Percentiles rank a stretch among this genome's conserved stretches.
These are phyloP conservation scores for Petunia axillaris DNA, from an alignment of 257 asterid species.

Conservation along the genomic window DNA sequence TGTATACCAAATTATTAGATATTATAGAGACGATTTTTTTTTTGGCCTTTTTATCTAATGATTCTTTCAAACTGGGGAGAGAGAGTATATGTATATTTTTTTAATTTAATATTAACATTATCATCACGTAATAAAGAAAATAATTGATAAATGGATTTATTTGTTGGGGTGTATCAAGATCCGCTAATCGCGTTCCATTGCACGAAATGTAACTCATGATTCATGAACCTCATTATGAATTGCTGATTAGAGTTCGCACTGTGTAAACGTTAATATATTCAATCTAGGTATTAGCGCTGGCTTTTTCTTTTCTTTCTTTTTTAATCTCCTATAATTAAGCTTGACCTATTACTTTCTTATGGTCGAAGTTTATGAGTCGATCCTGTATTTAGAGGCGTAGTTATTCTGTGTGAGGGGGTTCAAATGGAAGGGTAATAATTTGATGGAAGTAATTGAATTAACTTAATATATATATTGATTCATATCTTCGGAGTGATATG, in stretches of 20 bases:
- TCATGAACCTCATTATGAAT: conserved; percentile 6
- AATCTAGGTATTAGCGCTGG: not conserved
- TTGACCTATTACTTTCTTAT: too few relatives aligned
- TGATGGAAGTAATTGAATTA: too few relatives aligned
- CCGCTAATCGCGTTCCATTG: not conserved
- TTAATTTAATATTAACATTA: not conserved
- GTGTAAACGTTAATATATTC: not conserved
- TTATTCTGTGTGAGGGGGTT: too few relatives aligned
- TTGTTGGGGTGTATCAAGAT: not conserved
- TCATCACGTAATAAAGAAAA: not conserved
- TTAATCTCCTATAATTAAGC: too few relatives aligned
- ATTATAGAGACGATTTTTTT: not conserved
- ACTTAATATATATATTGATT: too few relatives aligned
- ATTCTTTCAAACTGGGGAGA: not conserved
- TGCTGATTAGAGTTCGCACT: not conserved
- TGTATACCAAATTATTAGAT: not conserved
- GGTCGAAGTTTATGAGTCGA: too few relatives aligned
- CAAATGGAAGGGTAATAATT: too few relatives aligned
- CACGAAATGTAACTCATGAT: not conserved
- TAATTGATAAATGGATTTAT: not conserved
- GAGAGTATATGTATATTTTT: not conserved
- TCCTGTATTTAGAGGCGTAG: too few relatives aligned
- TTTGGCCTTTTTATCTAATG: not conserved
- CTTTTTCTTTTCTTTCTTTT: too few relatives aligned
- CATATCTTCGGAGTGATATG: too few relatives aligned